Evolutionary conservation across 805 yeast species (phyloP).

Genomic region (Limtongia smithiae): DNA sequence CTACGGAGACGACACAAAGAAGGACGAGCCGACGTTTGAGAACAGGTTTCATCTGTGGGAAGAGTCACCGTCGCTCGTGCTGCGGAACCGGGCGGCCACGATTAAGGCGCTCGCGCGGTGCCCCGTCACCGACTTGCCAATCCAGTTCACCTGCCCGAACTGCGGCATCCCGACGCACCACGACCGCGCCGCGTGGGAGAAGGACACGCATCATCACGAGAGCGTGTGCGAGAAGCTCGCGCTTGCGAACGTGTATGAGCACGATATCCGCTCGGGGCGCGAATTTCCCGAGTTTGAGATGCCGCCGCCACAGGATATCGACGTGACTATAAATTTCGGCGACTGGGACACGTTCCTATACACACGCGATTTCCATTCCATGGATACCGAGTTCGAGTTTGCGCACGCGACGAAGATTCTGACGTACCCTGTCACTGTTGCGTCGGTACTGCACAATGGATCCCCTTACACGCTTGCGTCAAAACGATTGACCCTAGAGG

Average conservation of each 20-base stretch:
- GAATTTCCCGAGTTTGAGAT: conserved; percentile 93
- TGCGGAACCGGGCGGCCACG: conserved; percentile 86
- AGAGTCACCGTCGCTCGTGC: conserved; percentile 80
- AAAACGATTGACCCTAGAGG: conserved; percentile 67
- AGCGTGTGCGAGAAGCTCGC: conserved; percentile 70
- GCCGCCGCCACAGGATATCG: conserved; percentile 74
- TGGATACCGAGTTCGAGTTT: conserved; percentile 94
- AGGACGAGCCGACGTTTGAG: conserved; percentile 64
- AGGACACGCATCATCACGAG: conserved; percentile 68
- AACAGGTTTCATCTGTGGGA: conserved; percentile 88
- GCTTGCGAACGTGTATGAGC: conserved; percentile 89
- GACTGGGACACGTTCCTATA: conserved; percentile 93
- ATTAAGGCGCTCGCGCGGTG: conserved; percentile 69
- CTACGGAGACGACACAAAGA: conserved; percentile 60
- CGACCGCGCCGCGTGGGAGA: conserved; percentile 82
- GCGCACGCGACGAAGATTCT: conserved; percentile 94
- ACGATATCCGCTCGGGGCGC: conserved; percentile 90
- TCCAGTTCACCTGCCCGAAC: conserved; percentile 82
- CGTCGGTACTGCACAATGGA: conserved; percentile 72
- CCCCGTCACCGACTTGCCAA: conserved; percentile 80
- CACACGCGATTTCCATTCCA: conserved; percentile 86
- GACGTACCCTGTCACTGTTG: conserved; percentile 89
- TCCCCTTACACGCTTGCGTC: conserved; percentile 93
- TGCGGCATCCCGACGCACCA: conserved; percentile 98
- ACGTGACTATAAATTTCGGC: conserved; percentile 66